A percentile compares a stretch with the other conserved stretches of the same genome.
phyloP scores from a whole-genome alignment of 1,284 basidiomycete genomes.

The Butyriboletus appendiculatus region DNA sequence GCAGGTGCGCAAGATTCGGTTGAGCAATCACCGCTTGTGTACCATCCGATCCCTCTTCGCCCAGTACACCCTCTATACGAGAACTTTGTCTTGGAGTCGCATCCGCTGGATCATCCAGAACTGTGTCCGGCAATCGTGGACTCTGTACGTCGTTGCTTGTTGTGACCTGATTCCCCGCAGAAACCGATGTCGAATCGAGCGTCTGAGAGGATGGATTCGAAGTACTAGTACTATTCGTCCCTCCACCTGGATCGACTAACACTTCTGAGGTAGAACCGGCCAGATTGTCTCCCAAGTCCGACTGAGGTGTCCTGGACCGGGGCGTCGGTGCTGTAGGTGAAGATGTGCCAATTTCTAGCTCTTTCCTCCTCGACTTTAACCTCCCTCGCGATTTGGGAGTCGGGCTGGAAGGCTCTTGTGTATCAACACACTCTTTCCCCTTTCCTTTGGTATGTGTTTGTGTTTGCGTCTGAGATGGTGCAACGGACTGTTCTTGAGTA shows the following conservation, averaged over 20 bases:
- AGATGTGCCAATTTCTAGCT: neutral
- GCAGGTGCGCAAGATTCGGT: neutral
- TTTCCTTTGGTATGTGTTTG: slow-evolving; percentile 14
- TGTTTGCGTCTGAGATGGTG: neutral
- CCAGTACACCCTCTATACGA: neutral
- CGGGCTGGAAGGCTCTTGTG: slow-evolving; percentile 5
- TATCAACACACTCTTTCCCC: slow-evolving; percentile 17
- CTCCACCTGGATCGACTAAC: slow-evolving; percentile 26
- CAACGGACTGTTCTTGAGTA: slow-evolving; percentile 21
- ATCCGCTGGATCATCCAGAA: slow-evolving; percentile 14
- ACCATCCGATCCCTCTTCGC: slow-evolving; percentile 1
- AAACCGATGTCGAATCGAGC: slow-evolving; percentile 4
- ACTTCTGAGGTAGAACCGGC: slow-evolving; percentile 7
- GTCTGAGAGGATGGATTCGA: slow-evolving; percentile 2
- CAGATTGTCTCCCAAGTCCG: slow-evolving; percentile 12
- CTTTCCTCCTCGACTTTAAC: slow-evolving; percentile 10
- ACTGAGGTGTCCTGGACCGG: slow-evolving; percentile 22
- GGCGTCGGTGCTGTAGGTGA: slow-evolving; percentile 8
- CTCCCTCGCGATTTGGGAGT: slow-evolving; percentile 9
- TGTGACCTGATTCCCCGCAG: neutral
- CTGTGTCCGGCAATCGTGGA: neutral
- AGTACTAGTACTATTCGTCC: neutral
- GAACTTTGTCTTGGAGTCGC: slow-evolving; percentile 22
- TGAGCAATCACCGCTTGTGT: neutral
- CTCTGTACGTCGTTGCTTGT: neutral